Base-by-base conservation (phyloP, 2,329 filamentous ascomycete species). In the Fusarium devonianum region DNA sequence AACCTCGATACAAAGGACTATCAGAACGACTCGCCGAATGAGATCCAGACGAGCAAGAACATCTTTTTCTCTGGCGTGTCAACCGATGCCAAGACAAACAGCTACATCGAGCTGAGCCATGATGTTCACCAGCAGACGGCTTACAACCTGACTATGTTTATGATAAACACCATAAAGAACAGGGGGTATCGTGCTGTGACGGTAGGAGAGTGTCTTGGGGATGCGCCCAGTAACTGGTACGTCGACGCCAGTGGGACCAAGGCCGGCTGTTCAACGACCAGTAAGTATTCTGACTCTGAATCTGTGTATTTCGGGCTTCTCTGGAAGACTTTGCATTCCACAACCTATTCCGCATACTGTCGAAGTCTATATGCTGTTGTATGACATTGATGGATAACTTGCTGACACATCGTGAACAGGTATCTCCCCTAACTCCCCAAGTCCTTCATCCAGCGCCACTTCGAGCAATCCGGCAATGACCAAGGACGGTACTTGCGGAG, bases 1-100 rank as follows among this genome's bases (percentile, higher is more conserved):
- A 79, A 83, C 60, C 69, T 85, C 17, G 82, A 86, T 62, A 85
- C 83, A 12, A 78, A 83, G 50, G 83, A 85, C 65, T 85, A 81
- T 61, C 71, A 79, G 56, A 76, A 83, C 56, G 73, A 77, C 49
- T 70, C 71, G 5, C 73, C 79, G 1, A 67, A 75, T 28, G 74
- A 75, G 49, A 82, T 84, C 56, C 69, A 74, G 47, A 66, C 71
- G 12, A 75, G 74, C 53, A 74, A 81, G 52, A 63, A 67, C 9
- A 65, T 56, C 4, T 73, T 70, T 46, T 65, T 64, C 5, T 34
- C 62, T 1, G 66, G 63, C 6, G 64, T 73, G 19, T 80, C 76
- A 30, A 43, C 49, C 2, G 42, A 64, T 16, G 32, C 67, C 1
- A 38, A 50, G 1, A 38, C 25, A 1, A 63, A 67, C 21, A 67